A percentile compares a stretch with the other conserved stretches of the same genome.
Conservation (phyloP, 2,329 filamentous ascomycete species). For the Sporothrix mexicana region DNA sequence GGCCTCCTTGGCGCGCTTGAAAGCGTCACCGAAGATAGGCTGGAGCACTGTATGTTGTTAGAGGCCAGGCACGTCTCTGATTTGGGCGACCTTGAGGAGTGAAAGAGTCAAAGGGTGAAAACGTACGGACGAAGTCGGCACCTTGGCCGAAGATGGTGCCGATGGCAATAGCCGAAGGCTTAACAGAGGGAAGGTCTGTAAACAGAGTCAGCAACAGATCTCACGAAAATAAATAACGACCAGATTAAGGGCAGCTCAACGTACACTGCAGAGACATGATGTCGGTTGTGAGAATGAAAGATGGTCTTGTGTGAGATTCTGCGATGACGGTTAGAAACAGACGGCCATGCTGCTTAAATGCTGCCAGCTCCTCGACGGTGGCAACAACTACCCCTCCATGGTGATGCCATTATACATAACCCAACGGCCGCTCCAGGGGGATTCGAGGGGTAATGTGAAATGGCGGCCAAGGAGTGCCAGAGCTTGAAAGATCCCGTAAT, state of each 20-base stretch:
- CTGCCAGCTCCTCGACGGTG: neutral
- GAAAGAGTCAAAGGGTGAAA: too few relatives aligned
- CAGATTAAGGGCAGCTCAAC: constrained; percentile 40
- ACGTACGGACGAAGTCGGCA: constrained; percentile 72
- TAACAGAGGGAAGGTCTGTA: constrained; percentile 73
- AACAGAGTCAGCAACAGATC: constrained; percentile 20
- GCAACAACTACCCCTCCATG: neutral
- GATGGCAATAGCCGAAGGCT: constrained; percentile 96
- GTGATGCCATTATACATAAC: constrained; percentile 13
- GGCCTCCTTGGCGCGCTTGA: constrained; percentile 86
- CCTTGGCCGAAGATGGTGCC: constrained; percentile 96
- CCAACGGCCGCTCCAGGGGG: neutral
- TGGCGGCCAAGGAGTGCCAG: neutral
- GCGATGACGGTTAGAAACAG: constrained; percentile 17
- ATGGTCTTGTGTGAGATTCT: neutral
- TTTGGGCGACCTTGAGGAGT: too few relatives aligned
- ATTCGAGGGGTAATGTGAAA: constrained; percentile 15
- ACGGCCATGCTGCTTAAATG: neutral
- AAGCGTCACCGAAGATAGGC: constrained; percentile 92
- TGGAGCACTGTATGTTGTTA: constrained; percentile 64
- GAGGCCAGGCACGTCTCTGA: too few relatives aligned
- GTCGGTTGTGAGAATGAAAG: constrained; percentile 30
- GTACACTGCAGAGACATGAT: constrained; percentile 67
- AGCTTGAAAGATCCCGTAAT: neutral
- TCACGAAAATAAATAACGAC: neutral